These are phyloP conservation scores for Vitis hybrid DNA, from an alignment of 177 flowering plant genomes.

Conservation along the genomic window DNA sequence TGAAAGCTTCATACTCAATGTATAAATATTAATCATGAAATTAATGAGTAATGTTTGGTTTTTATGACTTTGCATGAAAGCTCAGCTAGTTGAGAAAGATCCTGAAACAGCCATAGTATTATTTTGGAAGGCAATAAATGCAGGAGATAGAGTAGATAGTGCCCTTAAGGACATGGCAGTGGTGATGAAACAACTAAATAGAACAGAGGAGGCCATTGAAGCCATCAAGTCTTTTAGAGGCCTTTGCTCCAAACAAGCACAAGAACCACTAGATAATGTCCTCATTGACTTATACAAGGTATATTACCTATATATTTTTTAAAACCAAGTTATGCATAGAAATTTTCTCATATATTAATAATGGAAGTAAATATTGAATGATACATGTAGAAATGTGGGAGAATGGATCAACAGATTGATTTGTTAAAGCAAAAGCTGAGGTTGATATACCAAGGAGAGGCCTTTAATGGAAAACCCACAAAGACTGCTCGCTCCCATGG, in stretches of 20 bases:
- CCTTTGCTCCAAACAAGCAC: conserved; percentile 55
- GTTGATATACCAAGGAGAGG: conserved; percentile 58
- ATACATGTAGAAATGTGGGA: conserved; percentile 59
- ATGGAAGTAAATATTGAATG: background rate
- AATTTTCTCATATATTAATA: no score
- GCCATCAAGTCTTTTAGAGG: conserved; percentile 54
- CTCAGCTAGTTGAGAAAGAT: conserved; percentile 54
- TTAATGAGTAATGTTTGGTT: background rate
- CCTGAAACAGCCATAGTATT: conserved; percentile 54
- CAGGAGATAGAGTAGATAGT: conserved; percentile 69
- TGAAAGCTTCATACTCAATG: no score
- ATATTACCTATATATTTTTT: background rate
- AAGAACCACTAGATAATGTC: conserved; percentile 62
- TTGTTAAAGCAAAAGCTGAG: conserved; percentile 58
- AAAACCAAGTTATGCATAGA: no score
- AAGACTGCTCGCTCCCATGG: conserved; percentile 76
- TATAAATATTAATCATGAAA: background rate
- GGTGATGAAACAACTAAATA: conserved; percentile 62
- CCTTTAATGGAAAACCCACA: conserved; percentile 64
- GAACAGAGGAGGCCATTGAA: conserved; percentile 67
- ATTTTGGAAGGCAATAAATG: conserved; percentile 70
- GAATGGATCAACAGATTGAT: conserved; percentile 56
- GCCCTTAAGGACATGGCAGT: conserved; percentile 76
- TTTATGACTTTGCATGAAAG: background rate
- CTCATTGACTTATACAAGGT: conserved; percentile 73